These are phyloP conservation scores for Monosporozyma aquatica DNA, from an alignment of 805 yeast species.

Conservation along the genomic window DNA sequence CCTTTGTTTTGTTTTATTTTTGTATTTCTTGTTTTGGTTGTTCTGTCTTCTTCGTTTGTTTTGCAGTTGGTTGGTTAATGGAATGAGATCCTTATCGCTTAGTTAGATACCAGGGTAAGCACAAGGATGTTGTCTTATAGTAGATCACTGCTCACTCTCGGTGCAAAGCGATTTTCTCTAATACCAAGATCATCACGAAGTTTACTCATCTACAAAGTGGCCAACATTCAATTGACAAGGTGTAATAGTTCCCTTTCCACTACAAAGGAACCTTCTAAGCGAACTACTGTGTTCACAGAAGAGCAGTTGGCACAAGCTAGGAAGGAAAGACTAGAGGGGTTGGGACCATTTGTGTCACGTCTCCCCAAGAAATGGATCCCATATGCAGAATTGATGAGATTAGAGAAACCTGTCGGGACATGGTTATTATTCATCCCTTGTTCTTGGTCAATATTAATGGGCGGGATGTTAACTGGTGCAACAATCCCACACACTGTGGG, in stretches of 20 bases:
- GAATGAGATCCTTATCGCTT: no score
- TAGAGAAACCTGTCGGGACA: constrained; percentile 96
- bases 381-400: constrained; percentile 81
- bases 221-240: no score
- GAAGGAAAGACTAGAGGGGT: constrained; percentile 39
- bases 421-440: constrained; percentile 76
- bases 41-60: no score
- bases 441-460: constrained; percentile 88
- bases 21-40: no score
- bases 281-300: constrained; percentile 19
- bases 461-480: constrained; percentile 65
- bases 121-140: no score
- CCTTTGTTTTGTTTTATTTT: neutral
- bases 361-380: constrained; percentile 76
- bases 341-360: constrained; percentile 44
- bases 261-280: constrained; percentile 1
- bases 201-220: no score
- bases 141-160: no score
- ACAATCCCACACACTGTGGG: constrained; percentile 52
- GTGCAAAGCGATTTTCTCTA: no score
- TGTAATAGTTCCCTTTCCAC: no score
- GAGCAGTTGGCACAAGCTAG: constrained; percentile 34
- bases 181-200: no score
- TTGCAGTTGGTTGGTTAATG: no score
- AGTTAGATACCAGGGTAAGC: no score